Conservation (phyloP, 2,329 filamentous ascomycete species). For the Cytospora paraplurivora region DNA sequence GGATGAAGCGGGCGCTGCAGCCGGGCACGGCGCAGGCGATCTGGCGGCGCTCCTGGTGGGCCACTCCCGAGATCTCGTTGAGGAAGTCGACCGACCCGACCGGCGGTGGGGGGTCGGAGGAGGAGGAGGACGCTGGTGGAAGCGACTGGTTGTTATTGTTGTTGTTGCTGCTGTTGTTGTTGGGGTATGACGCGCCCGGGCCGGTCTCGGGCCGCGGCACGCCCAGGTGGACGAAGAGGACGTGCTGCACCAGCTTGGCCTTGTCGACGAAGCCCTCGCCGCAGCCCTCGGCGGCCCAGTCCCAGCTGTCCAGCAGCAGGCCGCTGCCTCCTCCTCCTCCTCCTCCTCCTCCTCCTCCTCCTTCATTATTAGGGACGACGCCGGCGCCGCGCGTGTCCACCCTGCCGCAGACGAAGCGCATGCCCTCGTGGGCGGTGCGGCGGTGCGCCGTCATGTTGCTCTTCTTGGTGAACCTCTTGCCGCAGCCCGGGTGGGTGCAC, state of each 20-base stretch:
- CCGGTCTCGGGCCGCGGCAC: conserved; percentile 44
- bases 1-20: conserved; percentile 51
- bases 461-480: conserved; percentile 76
- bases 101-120: too few relatives aligned
- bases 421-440: conserved; percentile 73
- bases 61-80: conserved; percentile 47
- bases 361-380: conserved; percentile 40
- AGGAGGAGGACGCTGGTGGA: conserved; percentile 3
- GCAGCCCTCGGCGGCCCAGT: conserved; percentile 65
- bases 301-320: conserved; percentile 59
- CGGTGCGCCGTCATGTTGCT: conserved; percentile 84
- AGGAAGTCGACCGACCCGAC: conserved; percentile 35
- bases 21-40: conserved; percentile 46
- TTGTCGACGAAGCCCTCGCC: conserved; percentile 77
- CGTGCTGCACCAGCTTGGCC: conserved; percentile 77
- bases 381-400: conserved; percentile 59
- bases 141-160: conserved; percentile 17
- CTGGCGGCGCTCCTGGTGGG: conserved; percentile 44
- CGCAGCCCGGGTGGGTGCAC: conserved; percentile 70
- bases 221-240: conserved; percentile 80
- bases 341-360: too few relatives aligned
- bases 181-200: conserved; percentile 2
- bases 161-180: too few relatives aligned
- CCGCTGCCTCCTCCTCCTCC: too few relatives aligned
- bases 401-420: conserved; percentile 77